Evolutionary conservation across 495 filamentous ascomycete species (phyloP).

Genomic region (Tuber microsphaerosporum): DNA sequence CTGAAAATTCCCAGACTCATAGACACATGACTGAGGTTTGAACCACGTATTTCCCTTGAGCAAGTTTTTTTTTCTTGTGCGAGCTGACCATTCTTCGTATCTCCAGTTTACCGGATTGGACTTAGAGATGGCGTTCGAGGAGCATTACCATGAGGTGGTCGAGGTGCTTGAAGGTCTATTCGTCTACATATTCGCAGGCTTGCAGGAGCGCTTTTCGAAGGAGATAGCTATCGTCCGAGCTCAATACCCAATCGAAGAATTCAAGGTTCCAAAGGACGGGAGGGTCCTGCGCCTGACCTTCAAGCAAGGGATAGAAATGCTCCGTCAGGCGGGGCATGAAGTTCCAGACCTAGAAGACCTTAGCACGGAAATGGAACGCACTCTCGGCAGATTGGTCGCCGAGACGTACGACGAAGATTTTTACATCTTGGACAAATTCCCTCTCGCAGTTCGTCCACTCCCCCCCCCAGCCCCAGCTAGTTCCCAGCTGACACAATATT

Average conservation of each 20-base stretch:
- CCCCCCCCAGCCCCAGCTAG: not conserved
- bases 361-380: constrained; percentile 77
- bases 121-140: constrained; percentile 90
- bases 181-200: constrained; percentile 75
- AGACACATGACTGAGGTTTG: constrained; percentile 77
- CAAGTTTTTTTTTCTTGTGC: not conserved
- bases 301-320: constrained; percentile 65
- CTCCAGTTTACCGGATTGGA: constrained; percentile 79
- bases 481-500: not conserved
- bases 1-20: constrained; percentile 94
- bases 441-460: constrained; percentile 52
- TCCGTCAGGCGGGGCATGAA: constrained; percentile 76
- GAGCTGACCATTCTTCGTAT: not conserved
- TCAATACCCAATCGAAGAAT: constrained; percentile 54
- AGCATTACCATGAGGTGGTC: constrained; percentile 81
- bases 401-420: constrained; percentile 84
- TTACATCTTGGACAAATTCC: constrained; percentile 93
- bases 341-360: constrained; percentile 68
- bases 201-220: constrained; percentile 60
- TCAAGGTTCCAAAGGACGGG: constrained; percentile 69
- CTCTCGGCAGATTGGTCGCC: constrained; percentile 71
- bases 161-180: constrained; percentile 74
- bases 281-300: constrained; percentile 80
- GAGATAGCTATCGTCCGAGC: constrained; percentile 63
- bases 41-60: not conserved